Base-by-base conservation (phyloP, 2,329 filamentous ascomycete species). In the Scedosporium dehoogii region DNA sequence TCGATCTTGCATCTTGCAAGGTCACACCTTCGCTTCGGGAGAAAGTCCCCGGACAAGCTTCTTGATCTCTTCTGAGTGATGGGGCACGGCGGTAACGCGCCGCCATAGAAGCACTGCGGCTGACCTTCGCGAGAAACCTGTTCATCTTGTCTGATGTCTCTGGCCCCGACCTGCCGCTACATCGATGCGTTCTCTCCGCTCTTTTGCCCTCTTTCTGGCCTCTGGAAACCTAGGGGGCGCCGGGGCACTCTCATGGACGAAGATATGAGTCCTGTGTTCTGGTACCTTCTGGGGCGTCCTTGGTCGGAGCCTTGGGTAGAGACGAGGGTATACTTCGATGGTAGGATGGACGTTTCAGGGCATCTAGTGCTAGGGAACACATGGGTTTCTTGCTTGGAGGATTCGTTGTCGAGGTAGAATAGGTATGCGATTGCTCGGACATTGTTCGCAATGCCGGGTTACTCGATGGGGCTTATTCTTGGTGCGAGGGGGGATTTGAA, bases 391-490 rank as follows among this genome's bases (percentile, higher is more conserved):
- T 62, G 68, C 68, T 71, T 68, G 65, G 65, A 81, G 77, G 80
- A 74, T 78, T 80, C 84, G 89, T 97, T 89, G 93, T 97, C 93
- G 87, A 86, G 89, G 83, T 90, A 85, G 75, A 82, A 96, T 86
- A 97, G 93, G 89, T 87, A 97, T 97, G 93, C 92, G 93, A 96
- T 97, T 96, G 91, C 90, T 79, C 73, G 69, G 72, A 65, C 68
- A 73, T 78, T 73, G 69, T 67, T 66, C 68, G 67, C 58, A 23
- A 27, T 27, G 72, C 73, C 75, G 77, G 82, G 90, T 96, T 96
- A 97, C 93, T 96, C 92, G 92, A 97, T 96, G 93, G 93, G 93
- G 93, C 93, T 97, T 92, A 97, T 96, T 97, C 91, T 97, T 89
- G 93, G 92, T 84, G 89, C 92, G 92, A 96, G 91, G 89, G 89